phyloP scores from a whole-genome alignment of 441 rosid species.

The Heliophila coronopifolia region DNA sequence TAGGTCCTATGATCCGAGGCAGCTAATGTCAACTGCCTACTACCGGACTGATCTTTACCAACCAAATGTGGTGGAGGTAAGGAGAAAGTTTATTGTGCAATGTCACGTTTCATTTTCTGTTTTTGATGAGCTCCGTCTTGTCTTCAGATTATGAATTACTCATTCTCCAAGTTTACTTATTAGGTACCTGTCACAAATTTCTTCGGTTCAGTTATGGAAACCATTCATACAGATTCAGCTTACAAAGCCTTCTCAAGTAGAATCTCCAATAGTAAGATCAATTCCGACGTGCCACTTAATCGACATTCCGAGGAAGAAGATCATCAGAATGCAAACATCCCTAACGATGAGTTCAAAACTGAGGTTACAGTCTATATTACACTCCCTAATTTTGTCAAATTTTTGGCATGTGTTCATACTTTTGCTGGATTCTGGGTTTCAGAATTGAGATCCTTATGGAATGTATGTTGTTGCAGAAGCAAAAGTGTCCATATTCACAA shows the following conservation, averaged over 20 bases:
- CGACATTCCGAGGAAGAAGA: slow-evolving; percentile 25
- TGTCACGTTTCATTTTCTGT: neutral
- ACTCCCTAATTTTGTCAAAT: neutral
- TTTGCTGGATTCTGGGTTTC: neutral
- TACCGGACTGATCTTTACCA: slow-evolving; percentile 73
- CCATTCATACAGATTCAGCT: slow-evolving; percentile 68
- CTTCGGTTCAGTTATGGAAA: slow-evolving; percentile 96
- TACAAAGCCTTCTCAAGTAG: slow-evolving; percentile 41
- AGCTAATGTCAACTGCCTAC: slow-evolving; percentile 83
- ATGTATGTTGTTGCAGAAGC: slow-evolving; percentile 36
- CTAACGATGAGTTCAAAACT: slow-evolving; percentile 22
- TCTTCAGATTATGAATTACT: slow-evolving; percentile 7
- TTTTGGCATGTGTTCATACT: neutral
- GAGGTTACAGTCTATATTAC: slow-evolving; percentile 36
- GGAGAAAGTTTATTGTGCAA: slow-evolving; percentile 2
- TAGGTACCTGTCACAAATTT: slow-evolving; percentile 94
- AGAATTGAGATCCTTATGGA: neutral
- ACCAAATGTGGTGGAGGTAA: slow-evolving; percentile 53
- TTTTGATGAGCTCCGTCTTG: neutral
- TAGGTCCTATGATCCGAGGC: slow-evolving; percentile 62
- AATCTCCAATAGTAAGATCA: slow-evolving; percentile 22
- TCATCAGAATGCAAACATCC: slow-evolving; percentile 16
- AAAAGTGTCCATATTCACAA: slow-evolving; percentile 37
- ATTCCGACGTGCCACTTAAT: slow-evolving; percentile 30
- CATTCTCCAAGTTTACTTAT: slow-evolving; percentile 14